Percentiles rank a stretch among this genome's conserved stretches.
phyloP scores from a whole-genome alignment of 1,284 basidiomycete genomes.

The Irpex lacteus region DNA sequence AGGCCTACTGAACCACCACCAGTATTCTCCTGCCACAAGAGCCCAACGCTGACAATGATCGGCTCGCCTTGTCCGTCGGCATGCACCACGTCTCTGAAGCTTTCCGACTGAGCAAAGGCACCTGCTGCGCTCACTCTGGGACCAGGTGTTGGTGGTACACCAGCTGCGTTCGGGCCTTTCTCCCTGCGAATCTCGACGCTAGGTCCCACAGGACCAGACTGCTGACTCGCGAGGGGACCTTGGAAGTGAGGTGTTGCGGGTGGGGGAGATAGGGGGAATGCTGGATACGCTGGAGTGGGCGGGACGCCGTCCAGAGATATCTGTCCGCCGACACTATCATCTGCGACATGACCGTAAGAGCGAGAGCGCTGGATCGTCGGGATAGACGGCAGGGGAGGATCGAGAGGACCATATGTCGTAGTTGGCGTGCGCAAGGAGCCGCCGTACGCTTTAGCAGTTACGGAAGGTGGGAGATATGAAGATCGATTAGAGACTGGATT shows the following conservation, averaged over 20 bases:
- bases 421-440: conserved; percentile 26
- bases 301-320: conserved; percentile 31
- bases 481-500: conserved; percentile 17
- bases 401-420: conserved; percentile 46
- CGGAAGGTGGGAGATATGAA: conserved; percentile 38
- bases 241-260: conserved; percentile 53
- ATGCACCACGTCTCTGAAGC: conserved; percentile 14
- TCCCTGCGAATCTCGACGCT: conserved; percentile 66
- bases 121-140: conserved; percentile 41
- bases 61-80: conserved; percentile 43
- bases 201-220: conserved; percentile 45
- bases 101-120: conserved; percentile 19
- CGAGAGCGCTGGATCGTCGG: conserved; percentile 16
- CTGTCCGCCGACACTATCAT: conserved; percentile 22
- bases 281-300: conserved; percentile 68
- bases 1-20: conserved; percentile 22
- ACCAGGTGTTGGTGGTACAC: conserved; percentile 53
- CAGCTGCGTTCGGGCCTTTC: conserved; percentile 34
- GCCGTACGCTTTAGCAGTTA: conserved; percentile 38
- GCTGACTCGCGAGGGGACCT: conserved; percentile 44
- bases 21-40: conserved; percentile 38
- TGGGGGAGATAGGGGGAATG: conserved; percentile 49
- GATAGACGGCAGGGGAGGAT: conserved; percentile 26
- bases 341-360: conserved; percentile 16
- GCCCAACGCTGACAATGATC: conserved; percentile 72